phyloP scores from a whole-genome alignment of 2,329 filamentous ascomycete genomes.

The Xylaria sp. region DNA sequence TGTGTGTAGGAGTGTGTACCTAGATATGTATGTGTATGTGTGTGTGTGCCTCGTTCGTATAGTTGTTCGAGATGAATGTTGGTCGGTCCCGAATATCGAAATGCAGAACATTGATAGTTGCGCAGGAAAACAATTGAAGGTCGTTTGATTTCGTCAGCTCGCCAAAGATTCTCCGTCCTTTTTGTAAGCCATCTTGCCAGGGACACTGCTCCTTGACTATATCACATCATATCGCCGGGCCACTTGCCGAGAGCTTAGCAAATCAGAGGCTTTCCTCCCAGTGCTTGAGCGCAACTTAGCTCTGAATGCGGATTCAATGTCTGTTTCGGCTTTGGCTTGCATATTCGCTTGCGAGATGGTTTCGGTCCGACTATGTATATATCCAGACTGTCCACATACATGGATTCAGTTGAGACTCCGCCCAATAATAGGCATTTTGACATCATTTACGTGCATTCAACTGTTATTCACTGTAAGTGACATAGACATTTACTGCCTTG shows the following conservation, averaged over 20 bases:
- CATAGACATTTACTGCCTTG: not conserved
- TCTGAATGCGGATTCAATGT: slow-evolving; percentile 12
- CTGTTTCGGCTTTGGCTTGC: slow-evolving; percentile 26
- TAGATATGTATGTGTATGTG: not conserved
- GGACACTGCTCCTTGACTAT: slow-evolving; percentile 1
- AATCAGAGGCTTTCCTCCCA: not conserved
- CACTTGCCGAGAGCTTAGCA: slow-evolving; percentile 13
- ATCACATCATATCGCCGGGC: slow-evolving; percentile 22
- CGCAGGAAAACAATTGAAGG: slow-evolving; percentile 5
- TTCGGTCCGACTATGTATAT: slow-evolving; percentile 27
- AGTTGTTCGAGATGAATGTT: slow-evolving; percentile 17
- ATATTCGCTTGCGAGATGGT: slow-evolving; percentile 22
- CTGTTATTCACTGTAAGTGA: not conserved
- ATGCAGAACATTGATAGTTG: slow-evolving; percentile 11
- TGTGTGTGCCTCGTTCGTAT: slow-evolving; percentile 1
- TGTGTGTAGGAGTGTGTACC: not conserved
- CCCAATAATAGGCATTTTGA: slow-evolving; percentile 10
- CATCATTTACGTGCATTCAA: not conserved
- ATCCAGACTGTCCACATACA: not conserved
- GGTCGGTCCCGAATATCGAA: slow-evolving; percentile 35
- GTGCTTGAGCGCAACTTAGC: slow-evolving; percentile 14
- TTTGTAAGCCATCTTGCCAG: slow-evolving; percentile 21
- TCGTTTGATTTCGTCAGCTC: slow-evolving; percentile 21
- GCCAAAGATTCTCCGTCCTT: slow-evolving; percentile 19
- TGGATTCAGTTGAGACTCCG: not conserved